Evolutionary conservation across 441 rosid genomes (phyloP).

Genomic region (Populus hybrid): DNA sequence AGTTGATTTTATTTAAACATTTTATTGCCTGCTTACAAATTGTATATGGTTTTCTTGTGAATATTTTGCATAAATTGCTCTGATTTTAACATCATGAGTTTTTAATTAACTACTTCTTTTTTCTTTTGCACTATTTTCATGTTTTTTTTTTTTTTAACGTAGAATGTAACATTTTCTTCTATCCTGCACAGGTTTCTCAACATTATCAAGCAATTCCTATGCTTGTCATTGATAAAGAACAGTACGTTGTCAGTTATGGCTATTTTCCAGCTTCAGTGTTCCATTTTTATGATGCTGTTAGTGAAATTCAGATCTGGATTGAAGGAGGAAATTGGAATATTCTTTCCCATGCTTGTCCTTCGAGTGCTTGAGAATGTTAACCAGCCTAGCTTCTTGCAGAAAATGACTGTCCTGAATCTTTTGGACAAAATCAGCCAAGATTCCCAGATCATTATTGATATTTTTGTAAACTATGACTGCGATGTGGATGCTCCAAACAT

Average conservation of each 20-base stretch:
- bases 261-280: slow-evolving; percentile 94
- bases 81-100: not conserved
- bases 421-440: slow-evolving; percentile 83
- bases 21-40: not conserved
- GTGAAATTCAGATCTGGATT: slow-evolving; percentile 78
- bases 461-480: slow-evolving; percentile 96
- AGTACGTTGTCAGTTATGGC: slow-evolving; percentile 97
- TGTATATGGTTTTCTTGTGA: not conserved
- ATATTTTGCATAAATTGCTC: not conserved
- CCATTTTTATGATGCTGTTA: slow-evolving; percentile 74
- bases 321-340: slow-evolving; percentile 93
- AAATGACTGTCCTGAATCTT: slow-evolving; percentile 89
- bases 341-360: slow-evolving; percentile 96
- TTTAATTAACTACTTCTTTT: not conserved
- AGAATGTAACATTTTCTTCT: slow-evolving; percentile 17
- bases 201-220: slow-evolving; percentile 84
- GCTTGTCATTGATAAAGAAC: slow-evolving; percentile 91
- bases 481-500: slow-evolving; percentile 93
- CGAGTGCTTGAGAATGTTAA: slow-evolving; percentile 97
- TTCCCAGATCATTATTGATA: slow-evolving; percentile 73
- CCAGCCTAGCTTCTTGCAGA: slow-evolving; percentile 98
- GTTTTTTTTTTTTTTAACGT: not conserved
- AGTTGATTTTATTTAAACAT: not conserved
- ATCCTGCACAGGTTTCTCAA: slow-evolving; percentile 71
- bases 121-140: not conserved